Base-by-base conservation (phyloP, 257 asterid genomes). In the Primulina huaijiensis region DNA sequence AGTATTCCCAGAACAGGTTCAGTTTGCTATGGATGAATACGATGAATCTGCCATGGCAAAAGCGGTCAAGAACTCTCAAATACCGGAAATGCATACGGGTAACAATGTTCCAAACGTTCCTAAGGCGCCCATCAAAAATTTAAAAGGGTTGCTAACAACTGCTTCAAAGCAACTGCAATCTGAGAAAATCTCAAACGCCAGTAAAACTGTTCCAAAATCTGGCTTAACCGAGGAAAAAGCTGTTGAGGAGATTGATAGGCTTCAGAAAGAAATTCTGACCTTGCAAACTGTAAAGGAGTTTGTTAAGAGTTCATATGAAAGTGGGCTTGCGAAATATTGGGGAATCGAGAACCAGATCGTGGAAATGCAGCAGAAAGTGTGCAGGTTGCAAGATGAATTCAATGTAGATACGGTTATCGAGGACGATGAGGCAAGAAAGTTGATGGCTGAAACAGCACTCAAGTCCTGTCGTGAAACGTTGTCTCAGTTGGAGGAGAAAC, bases 371-470 rank as follows among this genome's bases (percentile, higher is more conserved):
- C 88, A 84, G 12, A 90, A 76, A 67, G 89, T 90, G n/a, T 64
- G 86, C 66, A 56, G 53, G 14, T 65, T 93, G 82, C 88, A 86
- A 72, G 96, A 89, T 34, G 99, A 93, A 69, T 88, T 83, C 57
- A 84, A 85, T 0, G 82, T 82, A 1, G 86, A 77, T 16, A 74
- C 46, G 0, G 89, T 81, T 12, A 88, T 90, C 9, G 96, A 90
- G 60, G 97, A 89, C 53, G 69, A 79, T 7, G 97, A 89, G 68
- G 97, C 99, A 1, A 82, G 96, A 1, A 82, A 82, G 0, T 62
- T 93, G 64, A 90, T 93, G 96, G 92, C 99, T 5, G 96, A 86
- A 83, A 82, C 96, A 0, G 96, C 97, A 0, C 74, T 93, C 4
- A 87, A 80, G 69, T 87, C 96, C 1, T 90, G 97, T 58, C 89